Evolutionary conservation across 306 rosid species (phyloP), one percentile per base, ranked within the genome.

Genomic region (Pyrus communis): DNA sequence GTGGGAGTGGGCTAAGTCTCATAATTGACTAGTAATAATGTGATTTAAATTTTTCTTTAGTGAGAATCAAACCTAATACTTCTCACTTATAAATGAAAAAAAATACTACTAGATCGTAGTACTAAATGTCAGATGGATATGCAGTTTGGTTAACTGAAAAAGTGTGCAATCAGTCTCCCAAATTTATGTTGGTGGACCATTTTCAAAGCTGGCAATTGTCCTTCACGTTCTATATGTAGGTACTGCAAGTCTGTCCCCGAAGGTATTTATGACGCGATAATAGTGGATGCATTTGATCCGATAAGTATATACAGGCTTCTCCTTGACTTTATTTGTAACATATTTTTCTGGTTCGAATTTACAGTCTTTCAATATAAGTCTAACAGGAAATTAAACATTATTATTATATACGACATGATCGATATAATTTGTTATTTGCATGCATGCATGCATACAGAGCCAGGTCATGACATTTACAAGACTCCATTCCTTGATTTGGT

Each of bases 201-300:
- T 61, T 27, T 61, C 9, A 51, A 5, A 51, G 9, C 18, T 51
- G 55, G 55, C 18, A 18, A 51, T 38, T 38, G 55, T 51, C 55
- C 55, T 51, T 23, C 31, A 59, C 4, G 18, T 25, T 61, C 13
- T 55, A 17, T 23, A 17, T 55, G 31, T 82, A 89, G 93, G 96
- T 77, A 71, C 31, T 64, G 45, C 73, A 19, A 64, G 21, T 52
- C 79, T 80, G 91, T 81, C 9, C 55, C 83, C 35, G 82, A 59
- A 63, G 93, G 85, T 30, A 83, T 82, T 21, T 91, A 91, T 71
- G 97, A 91, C 79, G 88, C 86, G 31, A 82, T 91, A 71, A 87
- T 89, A 54, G 91, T 85, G 67, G 94, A 91, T 43, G 88, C 92
- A 5, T 91, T 85, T 45, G 92, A 89, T 74, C 92, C 94, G 23